phyloP scores from a whole-genome alignment of 257 asterid genomes.

The Buddleja alternifolia region DNA sequence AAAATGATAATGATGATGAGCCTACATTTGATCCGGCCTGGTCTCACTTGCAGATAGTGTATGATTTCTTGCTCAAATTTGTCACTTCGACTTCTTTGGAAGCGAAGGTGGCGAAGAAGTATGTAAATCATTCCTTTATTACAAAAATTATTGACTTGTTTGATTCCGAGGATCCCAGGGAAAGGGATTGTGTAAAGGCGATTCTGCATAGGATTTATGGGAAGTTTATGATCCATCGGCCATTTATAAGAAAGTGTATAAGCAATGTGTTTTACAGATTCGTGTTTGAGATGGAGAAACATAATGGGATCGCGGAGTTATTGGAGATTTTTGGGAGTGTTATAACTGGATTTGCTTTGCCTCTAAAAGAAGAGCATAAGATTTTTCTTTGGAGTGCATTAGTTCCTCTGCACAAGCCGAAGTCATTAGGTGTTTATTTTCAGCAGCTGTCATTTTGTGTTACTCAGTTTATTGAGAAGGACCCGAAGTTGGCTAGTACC shows the following conservation, averaged over 20 bases:
- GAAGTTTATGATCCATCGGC: constrained; percentile 78
- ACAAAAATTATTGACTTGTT: constrained; percentile 66
- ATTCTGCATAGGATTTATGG: constrained; percentile 86
- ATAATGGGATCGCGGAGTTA: constrained; percentile 79
- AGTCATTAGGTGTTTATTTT: constrained; percentile 71
- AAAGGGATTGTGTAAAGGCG: constrained; percentile 77
- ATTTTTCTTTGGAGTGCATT: constrained; percentile 65
- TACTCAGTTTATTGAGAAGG: constrained; percentile 78
- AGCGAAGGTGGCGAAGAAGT: constrained; percentile 72
- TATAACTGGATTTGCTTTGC: constrained; percentile 85
- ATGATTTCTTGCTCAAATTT: constrained; percentile 74
- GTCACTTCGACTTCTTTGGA: constrained; percentile 68
- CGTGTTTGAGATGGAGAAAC: constrained; percentile 74
- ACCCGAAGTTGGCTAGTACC: constrained; percentile 69
- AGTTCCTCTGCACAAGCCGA: constrained; percentile 85
- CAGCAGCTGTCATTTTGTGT: constrained; percentile 84
- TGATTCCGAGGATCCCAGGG: constrained; percentile 91
- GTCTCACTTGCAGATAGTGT: constrained; percentile 80
- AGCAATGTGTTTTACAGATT: constrained; percentile 71
- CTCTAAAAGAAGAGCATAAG: constrained; percentile 88
- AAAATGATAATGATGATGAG: constrained; percentile 66
- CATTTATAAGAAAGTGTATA: constrained; percentile 72
- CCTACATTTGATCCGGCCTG: constrained; percentile 85
- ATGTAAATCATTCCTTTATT: constrained; percentile 65
- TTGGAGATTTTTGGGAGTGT: constrained; percentile 93